phyloP scores from a whole-genome alignment of 1,139 yeast species.

The Blastobotrys illinoisensis region DNA sequence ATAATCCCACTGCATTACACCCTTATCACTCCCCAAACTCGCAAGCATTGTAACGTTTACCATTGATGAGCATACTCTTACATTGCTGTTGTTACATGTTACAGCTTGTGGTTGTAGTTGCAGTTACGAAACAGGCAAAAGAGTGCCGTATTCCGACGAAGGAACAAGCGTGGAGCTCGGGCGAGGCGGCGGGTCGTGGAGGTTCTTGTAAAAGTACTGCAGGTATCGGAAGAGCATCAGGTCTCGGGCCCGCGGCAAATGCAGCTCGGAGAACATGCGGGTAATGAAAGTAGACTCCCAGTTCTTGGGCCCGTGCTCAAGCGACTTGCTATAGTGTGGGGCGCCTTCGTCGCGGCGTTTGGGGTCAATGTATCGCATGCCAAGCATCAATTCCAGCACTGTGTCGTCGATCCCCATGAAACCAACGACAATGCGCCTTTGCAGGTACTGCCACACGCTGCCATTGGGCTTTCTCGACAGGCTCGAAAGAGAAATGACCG shows the following conservation, averaged over 20 bases:
- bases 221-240: neutral
- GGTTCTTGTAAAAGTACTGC: neutral
- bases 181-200: neutral
- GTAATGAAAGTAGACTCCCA: conserved; percentile 25
- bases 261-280: conserved; percentile 18
- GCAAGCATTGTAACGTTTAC: too few species aligned
- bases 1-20: too few species aligned
- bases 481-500: neutral
- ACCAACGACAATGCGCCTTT: conserved; percentile 20
- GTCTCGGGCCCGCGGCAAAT: conserved; percentile 13
- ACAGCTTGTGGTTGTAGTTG: too few species aligned
- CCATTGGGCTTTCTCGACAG: neutral
- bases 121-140: neutral
- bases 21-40: too few species aligned
- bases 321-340: neutral
- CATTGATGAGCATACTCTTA: too few species aligned
- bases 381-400: conserved; percentile 30
- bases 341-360: neutral
- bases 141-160: neutral
- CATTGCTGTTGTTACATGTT: too few species aligned
- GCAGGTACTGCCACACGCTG: conserved; percentile 19
- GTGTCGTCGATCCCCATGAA: conserved; percentile 31
- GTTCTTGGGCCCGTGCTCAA: conserved; percentile 11
- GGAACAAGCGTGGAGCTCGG: neutral
- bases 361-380: conserved; percentile 22